Conservation (phyloP, 192 early-diverging fungal genomes). For the Linnemannia schmuckeri region DNA sequence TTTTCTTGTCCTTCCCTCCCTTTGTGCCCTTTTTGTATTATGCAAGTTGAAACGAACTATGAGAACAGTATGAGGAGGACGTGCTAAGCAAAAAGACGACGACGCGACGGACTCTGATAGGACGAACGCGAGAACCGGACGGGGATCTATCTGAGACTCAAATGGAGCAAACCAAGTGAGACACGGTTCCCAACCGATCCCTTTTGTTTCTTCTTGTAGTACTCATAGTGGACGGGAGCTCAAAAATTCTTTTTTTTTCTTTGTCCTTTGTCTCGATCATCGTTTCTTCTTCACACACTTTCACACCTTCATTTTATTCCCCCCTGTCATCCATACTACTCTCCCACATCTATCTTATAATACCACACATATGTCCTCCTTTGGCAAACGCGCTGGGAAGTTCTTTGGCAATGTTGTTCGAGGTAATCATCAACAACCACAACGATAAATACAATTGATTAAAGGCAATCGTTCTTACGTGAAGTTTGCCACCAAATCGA, state of each 20-base stretch:
- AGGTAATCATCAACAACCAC: background rate
- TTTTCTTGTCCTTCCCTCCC: too few relatives aligned
- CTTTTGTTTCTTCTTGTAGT: too few relatives aligned
- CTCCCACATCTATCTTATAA: background rate
- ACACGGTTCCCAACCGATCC: background rate
- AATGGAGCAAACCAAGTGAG: background rate
- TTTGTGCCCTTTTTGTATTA: background rate
- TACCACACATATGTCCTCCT: background rate
- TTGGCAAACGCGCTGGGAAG: constrained; percentile 2
- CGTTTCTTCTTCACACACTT: background rate
- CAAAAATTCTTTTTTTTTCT: background rate
- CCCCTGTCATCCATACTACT: background rate
- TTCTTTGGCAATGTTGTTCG: constrained; percentile 2
- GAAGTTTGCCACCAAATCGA: background rate
- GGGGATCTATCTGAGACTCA: constrained; percentile 2
- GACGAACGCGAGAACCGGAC: constrained; percentile 1
- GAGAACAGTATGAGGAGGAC: background rate
- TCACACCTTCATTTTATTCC: background rate
- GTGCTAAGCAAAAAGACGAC: background rate
- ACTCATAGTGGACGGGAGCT: background rate
- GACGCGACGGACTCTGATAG: constrained; percentile 6
- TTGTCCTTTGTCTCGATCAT: background rate
- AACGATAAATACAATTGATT: background rate
- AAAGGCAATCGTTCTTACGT: too few relatives aligned
- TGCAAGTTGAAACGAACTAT: background rate